phyloP scores from a whole-genome alignment of 2,329 filamentous ascomycete genomes.

The Phaeophleospora eucalypticola region DNA sequence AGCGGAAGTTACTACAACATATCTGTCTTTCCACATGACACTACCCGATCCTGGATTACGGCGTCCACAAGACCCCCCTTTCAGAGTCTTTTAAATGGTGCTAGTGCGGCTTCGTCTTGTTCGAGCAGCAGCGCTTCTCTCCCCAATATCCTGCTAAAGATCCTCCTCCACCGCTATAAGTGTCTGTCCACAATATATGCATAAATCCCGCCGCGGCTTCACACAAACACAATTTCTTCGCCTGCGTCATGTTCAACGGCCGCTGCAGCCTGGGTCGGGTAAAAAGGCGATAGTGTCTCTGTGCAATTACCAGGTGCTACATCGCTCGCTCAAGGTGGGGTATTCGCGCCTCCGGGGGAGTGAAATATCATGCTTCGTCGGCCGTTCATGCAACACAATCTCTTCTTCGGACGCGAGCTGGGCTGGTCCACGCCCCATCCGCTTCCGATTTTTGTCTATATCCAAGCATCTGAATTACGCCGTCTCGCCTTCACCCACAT shows the following conservation, averaged over 20 bases:
- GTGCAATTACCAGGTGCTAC: not conserved
- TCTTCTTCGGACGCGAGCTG: not conserved
- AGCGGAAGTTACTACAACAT: not conserved
- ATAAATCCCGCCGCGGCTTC: no score
- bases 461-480: constrained; percentile 6
- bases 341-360: not conserved
- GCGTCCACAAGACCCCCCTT: not conserved
- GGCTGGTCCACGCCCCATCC: not conserved
- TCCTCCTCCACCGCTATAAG: not conserved
- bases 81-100: not conserved
- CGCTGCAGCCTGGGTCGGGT: no score
- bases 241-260: no score
- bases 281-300: no score
- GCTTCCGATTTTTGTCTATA: constrained; percentile 7
- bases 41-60: not conserved
- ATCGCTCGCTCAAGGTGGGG: not conserved
- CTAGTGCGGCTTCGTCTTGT: not conserved
- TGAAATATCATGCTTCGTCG: not conserved
- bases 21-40: not conserved
- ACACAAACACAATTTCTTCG: no score
- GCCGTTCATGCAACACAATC: not conserved
- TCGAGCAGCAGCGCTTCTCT: no score
- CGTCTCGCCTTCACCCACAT: not conserved
- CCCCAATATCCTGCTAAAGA: not conserved
- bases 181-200: not conserved